Evolutionary conservation across 768 basidiomycete genomes (phyloP), one percentile per base, ranked within the genome.

Genomic region (Russula vinacea): DNA sequence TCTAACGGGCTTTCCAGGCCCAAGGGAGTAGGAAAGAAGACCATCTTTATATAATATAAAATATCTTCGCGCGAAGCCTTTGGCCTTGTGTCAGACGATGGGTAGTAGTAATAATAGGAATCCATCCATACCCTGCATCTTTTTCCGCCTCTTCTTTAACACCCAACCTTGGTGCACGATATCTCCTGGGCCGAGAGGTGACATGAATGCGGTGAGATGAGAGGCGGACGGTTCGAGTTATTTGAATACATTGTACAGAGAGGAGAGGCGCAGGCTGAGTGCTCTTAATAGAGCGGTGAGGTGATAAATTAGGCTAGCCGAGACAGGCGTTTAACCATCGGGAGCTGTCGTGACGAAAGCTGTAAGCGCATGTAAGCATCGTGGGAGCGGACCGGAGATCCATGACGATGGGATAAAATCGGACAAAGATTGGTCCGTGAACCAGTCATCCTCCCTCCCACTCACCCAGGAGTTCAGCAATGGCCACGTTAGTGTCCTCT

Each of bases 31-130:
- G 3, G 83, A 81, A 54, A 94, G 78, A n/a, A 84, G 73, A 11
- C 91, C 91, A 11, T 84, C 83, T 42, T 83, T 79, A 67, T 83
- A 77, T 11, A 94, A 78, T 40, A 81, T 81, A 70, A 94, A 93
- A 76, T 90, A 91, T 51, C 90, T 86, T 56, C 89, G 87, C 19
- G 91, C 92, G 75, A 90, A 93, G 11, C 92, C 92, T 92, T 72
- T 49, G 33, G 56, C 5, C 29, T 1, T 16, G 29, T 16, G 29
- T 54, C 9, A 64, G 40, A 58, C 29, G 35, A 19, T 47, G 10
- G n/a, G 17, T 26, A 45, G 49, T 24, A 40, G 3, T 4, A 58
- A 49, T 29, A n/a, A 29, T 35, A n/a, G 39, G 42, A 37, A 33
- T 22, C n/a, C 55, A 33, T 22, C n/a, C 55, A 50, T 69, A 86